These are phyloP conservation scores for Exophiala lecanii-corni DNA, from an alignment of 2,329 filamentous ascomycete genomes.

Conservation along the genomic window DNA sequence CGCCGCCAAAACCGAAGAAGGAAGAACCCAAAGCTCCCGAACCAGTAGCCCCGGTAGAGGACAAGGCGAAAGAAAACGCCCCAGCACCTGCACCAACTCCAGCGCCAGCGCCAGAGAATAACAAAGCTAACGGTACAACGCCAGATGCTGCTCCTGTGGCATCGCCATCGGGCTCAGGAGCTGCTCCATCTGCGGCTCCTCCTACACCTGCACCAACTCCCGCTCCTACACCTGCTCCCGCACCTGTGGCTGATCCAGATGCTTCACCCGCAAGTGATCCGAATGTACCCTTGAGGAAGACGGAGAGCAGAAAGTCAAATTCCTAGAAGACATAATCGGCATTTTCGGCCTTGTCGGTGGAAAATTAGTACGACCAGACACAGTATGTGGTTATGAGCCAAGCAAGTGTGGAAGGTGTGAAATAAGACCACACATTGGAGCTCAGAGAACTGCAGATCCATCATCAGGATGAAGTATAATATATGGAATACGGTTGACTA, in stretches of 20 bases:
- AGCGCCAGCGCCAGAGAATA: neutral
- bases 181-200: neutral
- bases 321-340: no score
- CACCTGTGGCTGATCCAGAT: neutral
- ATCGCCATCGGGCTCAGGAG: neutral
- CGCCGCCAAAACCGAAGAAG: slow-evolving; percentile 15
- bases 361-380: no score
- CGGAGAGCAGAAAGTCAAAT: neutral
- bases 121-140: neutral
- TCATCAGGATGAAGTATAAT: no score
- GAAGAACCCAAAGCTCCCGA: slow-evolving; percentile 2
- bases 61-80: slow-evolving; percentile 1
- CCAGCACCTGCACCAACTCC: neutral
- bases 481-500: no score
- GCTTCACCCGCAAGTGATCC: neutral
- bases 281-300: slow-evolving; percentile 1
- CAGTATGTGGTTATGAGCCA: no score
- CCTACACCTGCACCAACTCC: neutral
- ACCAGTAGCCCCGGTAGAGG: slow-evolving; percentile 1
- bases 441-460: no score
- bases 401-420: no score
- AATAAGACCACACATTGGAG: no score
- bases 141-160: neutral
- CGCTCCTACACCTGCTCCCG: neutral
- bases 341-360: no score